Evolutionary conservation across 2,329 filamentous ascomycete genomes (phyloP).

Genomic region (Cladophialophora exuberans): DNA sequence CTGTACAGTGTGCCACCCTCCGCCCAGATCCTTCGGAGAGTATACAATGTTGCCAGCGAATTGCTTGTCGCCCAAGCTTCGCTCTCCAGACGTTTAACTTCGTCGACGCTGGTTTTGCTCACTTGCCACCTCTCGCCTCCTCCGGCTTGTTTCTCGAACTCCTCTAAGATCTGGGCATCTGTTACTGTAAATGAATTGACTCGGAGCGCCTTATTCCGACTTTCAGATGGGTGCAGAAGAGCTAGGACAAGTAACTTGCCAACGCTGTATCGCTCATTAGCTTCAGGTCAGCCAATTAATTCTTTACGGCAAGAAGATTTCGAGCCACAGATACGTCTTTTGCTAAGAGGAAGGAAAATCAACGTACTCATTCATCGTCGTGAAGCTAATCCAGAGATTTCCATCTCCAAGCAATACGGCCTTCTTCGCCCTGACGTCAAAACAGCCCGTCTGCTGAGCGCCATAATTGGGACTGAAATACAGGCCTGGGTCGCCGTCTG

Average conservation of each 20-base stretch:
- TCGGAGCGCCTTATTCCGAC: conserved; percentile 61
- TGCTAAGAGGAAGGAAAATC: neutral
- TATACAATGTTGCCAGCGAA: conserved; percentile 58
- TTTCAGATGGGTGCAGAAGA: conserved; percentile 58
- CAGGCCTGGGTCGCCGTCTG: conserved; percentile 58
- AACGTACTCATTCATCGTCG: conserved; percentile 71
- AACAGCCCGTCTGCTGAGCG: conserved; percentile 54
- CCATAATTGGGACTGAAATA: conserved; percentile 52
- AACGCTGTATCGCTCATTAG: no score
- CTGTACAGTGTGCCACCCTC: conserved; percentile 72
- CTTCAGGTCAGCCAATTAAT: no score
- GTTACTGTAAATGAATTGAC: conserved; percentile 73
- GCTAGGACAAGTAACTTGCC: conserved; percentile 68
- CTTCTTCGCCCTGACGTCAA: conserved; percentile 58
- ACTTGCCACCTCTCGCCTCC: conserved; percentile 57
- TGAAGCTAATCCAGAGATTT: conserved; percentile 65
- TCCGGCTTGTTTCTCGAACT: conserved; percentile 70
- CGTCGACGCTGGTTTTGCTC: conserved; percentile 55
- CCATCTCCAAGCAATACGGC: conserved; percentile 66
- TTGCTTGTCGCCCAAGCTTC: conserved; percentile 59
- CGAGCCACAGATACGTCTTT: neutral
- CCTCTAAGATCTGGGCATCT: conserved; percentile 62
- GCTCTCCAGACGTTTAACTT: conserved; percentile 60
- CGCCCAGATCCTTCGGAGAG: conserved; percentile 71
- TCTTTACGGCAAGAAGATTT: no score